phyloP scores from a whole-genome alignment of 257 asterid species.

The Verbena officinalis region DNA sequence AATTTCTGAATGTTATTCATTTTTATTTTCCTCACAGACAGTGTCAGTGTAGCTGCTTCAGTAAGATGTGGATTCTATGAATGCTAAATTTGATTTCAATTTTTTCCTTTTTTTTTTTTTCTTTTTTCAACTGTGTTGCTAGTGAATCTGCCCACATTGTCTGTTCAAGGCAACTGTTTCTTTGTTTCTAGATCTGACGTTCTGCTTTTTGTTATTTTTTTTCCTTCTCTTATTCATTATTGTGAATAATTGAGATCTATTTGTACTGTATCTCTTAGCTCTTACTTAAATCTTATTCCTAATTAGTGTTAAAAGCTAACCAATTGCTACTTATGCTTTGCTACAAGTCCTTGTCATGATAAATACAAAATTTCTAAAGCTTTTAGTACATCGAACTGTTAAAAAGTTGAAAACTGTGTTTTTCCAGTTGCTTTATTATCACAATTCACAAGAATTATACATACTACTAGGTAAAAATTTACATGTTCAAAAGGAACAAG shows the following conservation, averaged over 20 bases:
- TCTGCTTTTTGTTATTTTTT: conserved; percentile 25
- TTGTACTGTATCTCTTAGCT: conserved; percentile 5
- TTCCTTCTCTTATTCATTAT: conserved; percentile 23
- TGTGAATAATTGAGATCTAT: conserved; percentile 43
- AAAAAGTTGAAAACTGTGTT: not conserved
- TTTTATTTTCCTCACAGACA: not conserved
- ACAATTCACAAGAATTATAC: too few species aligned
- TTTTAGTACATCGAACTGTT: not conserved
- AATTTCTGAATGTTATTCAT: not conserved
- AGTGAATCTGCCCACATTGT: conserved; percentile 43
- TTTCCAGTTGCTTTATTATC: not conserved
- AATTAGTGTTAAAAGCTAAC: not conserved
- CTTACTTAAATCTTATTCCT: not conserved
- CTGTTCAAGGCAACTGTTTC: conserved; percentile 23
- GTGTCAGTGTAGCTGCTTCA: conserved; percentile 14
- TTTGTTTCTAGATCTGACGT: conserved; percentile 37
- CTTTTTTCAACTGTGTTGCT: conserved; percentile 18
- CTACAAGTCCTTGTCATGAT: not conserved
- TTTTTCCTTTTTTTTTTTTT: not conserved
- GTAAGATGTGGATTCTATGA: conserved; percentile 22
- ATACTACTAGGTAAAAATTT: not conserved
- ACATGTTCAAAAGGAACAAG: not conserved
- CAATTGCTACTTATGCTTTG: not conserved
- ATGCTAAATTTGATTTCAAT: conserved; percentile 43
- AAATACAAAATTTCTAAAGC: not conserved